phyloP scores from a whole-genome alignment of 371 early-diverging fungal genomes.

The Mycotypha africana region DNA sequence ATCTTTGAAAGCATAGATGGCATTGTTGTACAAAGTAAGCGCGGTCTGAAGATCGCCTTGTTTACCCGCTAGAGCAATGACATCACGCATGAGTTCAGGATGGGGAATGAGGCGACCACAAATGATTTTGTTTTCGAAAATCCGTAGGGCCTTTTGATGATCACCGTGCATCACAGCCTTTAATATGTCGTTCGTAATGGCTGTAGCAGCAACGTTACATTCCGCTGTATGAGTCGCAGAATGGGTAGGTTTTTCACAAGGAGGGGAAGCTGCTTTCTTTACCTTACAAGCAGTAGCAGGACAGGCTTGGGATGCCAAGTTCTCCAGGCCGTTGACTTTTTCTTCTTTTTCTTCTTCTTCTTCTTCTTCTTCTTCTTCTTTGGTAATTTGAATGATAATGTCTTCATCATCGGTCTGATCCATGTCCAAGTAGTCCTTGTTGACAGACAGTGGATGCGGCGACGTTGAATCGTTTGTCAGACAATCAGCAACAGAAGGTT shows the following conservation, averaged over 20 bases:
- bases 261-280: too few relatives aligned
- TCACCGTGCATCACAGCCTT: conserved; percentile 22
- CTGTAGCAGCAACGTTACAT: background rate
- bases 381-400: conserved; percentile 5
- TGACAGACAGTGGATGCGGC: too few relatives aligned
- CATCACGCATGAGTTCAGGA: conserved; percentile 35
- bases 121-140: conserved; percentile 21
- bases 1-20: conserved; percentile 70
- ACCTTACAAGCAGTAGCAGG: background rate
- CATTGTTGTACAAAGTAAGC: conserved; percentile 16
- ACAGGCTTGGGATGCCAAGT: too few relatives aligned
- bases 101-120: conserved; percentile 17
- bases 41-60: conserved; percentile 31
- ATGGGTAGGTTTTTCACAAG: background rate
- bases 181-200: conserved; percentile 19
- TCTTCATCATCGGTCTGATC: too few relatives aligned
- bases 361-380: conserved; percentile 1
- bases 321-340: too few relatives aligned
- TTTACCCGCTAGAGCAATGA: conserved; percentile 32
- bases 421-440: too few relatives aligned
- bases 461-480: too few relatives aligned
- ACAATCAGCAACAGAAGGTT: too few relatives aligned
- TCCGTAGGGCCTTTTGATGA: conserved; percentile 11
- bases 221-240: too few relatives aligned
- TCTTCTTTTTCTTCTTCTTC: too few relatives aligned